phyloP scores from a whole-genome alignment of 1,284 basidiomycete species.

The Papiliotrema fonsecae region DNA sequence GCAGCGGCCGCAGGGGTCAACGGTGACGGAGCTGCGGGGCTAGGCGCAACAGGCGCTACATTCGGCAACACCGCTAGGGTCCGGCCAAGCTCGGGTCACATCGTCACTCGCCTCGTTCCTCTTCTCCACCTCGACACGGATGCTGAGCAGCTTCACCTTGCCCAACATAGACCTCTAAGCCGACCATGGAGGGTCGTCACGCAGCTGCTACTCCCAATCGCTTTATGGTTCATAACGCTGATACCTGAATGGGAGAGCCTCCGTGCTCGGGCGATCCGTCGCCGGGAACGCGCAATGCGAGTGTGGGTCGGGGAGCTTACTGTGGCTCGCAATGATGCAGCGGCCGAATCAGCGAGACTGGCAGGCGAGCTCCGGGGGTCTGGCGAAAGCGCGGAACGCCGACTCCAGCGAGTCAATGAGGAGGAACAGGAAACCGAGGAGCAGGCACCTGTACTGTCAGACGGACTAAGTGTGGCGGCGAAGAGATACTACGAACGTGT shows the following conservation, averaged over 20 bases:
- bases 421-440: background rate
- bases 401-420: background rate
- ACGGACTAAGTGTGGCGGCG: conserved; percentile 23
- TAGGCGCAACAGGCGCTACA: background rate
- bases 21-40: background rate
- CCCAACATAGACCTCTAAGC: background rate
- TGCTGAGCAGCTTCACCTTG: conserved; percentile 23
- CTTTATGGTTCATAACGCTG: conserved; percentile 40
- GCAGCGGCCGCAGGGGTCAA: background rate
- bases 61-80: background rate
- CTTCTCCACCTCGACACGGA: conserved; percentile 28
- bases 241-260: conserved; percentile 36
- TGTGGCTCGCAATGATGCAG: background rate
- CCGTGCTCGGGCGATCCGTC: conserved; percentile 31
- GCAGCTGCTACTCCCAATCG: conserved; percentile 33
- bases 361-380: background rate
- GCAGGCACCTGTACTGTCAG: conserved; percentile 17
- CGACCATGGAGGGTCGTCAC: conserved; percentile 16
- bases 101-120: conserved; percentile 8
- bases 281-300: conserved; percentile 36
- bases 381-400: background rate
- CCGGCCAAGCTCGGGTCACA: background rate
- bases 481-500: conserved; percentile 35
- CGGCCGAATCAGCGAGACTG: background rate
- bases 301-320: conserved; percentile 23